phyloP scores from a whole-genome alignment of 1,284 basidiomycete genomes.

The Cutaneotrichosporon spelunceum region DNA sequence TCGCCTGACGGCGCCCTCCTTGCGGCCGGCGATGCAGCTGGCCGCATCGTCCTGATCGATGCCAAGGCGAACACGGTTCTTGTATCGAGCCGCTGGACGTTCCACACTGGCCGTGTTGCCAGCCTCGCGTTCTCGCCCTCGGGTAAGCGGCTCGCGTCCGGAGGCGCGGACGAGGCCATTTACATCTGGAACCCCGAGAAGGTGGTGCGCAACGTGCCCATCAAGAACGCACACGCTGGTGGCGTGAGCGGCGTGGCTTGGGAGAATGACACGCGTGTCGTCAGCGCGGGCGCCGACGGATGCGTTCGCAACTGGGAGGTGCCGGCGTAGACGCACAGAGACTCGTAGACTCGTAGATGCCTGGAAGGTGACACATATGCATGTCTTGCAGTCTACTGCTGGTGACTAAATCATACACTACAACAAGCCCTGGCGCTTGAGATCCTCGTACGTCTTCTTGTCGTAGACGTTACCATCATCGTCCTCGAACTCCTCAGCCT shows the following conservation, averaged over 20 bases:
- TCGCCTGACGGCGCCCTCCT: slow-evolving; percentile 71
- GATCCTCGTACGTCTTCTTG: slow-evolving; percentile 50
- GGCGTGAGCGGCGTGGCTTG: slow-evolving; percentile 79
- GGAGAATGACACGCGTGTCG: slow-evolving; percentile 62
- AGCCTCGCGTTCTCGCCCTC: slow-evolving; percentile 74
- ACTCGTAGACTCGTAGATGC: background rate
- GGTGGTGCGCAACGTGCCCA: slow-evolving; percentile 71
- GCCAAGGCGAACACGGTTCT: slow-evolving; percentile 64
- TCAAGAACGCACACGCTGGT: slow-evolving; percentile 79
- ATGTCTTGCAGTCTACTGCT: slow-evolving; percentile 5
- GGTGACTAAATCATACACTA: slow-evolving; percentile 16
- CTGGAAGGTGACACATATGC: slow-evolving; percentile 1
- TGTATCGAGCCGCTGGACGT: slow-evolving; percentile 75
- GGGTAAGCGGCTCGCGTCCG: slow-evolving; percentile 73
- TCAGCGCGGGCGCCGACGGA: slow-evolving; percentile 77
- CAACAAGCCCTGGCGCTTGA: slow-evolving; percentile 51
- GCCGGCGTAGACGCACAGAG: background rate
- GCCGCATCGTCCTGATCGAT: slow-evolving; percentile 55
- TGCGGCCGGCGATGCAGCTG: slow-evolving; percentile 68
- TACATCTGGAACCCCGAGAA: slow-evolving; percentile 82
- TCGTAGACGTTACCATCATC: slow-evolving; percentile 82
- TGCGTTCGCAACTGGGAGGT: slow-evolving; percentile 67
- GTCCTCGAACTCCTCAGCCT: slow-evolving; percentile 94
- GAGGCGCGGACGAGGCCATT: slow-evolving; percentile 84
- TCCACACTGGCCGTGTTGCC: slow-evolving; percentile 79